phyloP scores from a whole-genome alignment of 306 rosid species.

The Sophora flavescens region DNA sequence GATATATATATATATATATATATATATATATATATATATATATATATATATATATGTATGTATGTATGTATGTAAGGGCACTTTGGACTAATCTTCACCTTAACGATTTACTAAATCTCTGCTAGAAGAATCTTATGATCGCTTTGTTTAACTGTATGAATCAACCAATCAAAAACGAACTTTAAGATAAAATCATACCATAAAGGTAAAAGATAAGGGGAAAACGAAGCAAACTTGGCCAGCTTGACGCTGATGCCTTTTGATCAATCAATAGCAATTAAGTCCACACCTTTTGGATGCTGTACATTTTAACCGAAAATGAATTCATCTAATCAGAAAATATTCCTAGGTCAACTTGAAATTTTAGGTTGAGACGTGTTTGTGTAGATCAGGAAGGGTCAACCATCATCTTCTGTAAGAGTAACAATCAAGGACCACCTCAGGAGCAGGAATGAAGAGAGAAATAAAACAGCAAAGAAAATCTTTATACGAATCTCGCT shows the following conservation, averaged over 20 bases:
- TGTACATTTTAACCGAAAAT: conserved; percentile 14
- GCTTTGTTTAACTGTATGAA: not conserved
- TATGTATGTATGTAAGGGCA: too few species aligned
- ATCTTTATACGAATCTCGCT: conserved; percentile 2
- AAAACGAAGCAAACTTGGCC: not conserved
- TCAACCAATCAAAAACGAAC: not conserved
- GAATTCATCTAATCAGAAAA: conserved; percentile 2
- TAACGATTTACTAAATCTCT: not conserved
- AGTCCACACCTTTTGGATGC: conserved; percentile 1
- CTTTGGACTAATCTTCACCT: not conserved
- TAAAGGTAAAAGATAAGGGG: not conserved
- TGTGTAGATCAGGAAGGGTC: conserved; percentile 12
- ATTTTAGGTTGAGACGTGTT: conserved; percentile 23
- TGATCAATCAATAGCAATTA: not conserved
- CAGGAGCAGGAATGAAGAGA: not conserved
- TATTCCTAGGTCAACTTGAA: conserved; percentile 30
- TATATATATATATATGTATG: too few species aligned
- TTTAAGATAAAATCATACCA: not conserved
- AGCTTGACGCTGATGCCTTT: not conserved
- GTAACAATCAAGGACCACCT: conserved; percentile 44
- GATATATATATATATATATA: too few species aligned
- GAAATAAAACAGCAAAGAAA: not conserved
- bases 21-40: too few species aligned
- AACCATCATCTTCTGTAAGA: conserved; percentile 27
- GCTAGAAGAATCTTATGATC: not conserved